phyloP scores from a whole-genome alignment of 768 basidiomycete genomes.

The Leucosporidium scottii region DNA sequence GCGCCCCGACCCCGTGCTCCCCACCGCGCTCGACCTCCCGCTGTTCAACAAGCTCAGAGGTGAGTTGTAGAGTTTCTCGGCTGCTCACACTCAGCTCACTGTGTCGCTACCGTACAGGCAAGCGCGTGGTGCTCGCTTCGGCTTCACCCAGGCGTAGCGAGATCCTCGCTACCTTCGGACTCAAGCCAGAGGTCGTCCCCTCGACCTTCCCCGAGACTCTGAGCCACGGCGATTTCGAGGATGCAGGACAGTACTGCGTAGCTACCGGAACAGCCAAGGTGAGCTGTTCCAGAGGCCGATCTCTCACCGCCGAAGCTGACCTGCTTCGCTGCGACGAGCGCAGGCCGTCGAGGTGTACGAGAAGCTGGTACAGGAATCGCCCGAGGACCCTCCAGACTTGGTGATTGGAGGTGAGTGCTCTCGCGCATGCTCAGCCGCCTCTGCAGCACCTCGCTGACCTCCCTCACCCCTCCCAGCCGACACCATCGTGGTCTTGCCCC shows the following conservation, averaged over 20 bases:
- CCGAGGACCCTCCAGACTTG: constrained; percentile 67
- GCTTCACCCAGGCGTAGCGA: constrained; percentile 32
- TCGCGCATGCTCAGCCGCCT: neutral
- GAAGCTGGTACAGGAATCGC: constrained; percentile 59
- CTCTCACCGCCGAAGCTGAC: neutral
- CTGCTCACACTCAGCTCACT: neutral
- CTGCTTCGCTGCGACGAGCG: neutral
- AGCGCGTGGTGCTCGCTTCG: constrained; percentile 35
- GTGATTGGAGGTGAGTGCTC: constrained; percentile 60
- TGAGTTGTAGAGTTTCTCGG: neutral
- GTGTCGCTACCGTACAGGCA: constrained; percentile 9
- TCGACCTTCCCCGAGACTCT: constrained; percentile 78
- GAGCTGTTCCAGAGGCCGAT: neutral
- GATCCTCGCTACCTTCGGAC: constrained; percentile 47
- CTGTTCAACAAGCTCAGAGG: constrained; percentile 25
- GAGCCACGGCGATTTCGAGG: constrained; percentile 57
- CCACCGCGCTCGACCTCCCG: constrained; percentile 25
- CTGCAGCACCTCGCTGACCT: neutral
- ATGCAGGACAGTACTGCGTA: constrained; percentile 66
- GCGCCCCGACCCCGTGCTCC: constrained; percentile 15
- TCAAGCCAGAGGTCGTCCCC: constrained; percentile 63
- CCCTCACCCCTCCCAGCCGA: constrained; percentile 56
- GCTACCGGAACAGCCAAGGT: constrained; percentile 67
- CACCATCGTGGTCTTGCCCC: constrained; percentile 77
- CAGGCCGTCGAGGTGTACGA: constrained; percentile 77